Conservation (phyloP, 306 rosid genomes). For the Lagenaria siceraria region DNA sequence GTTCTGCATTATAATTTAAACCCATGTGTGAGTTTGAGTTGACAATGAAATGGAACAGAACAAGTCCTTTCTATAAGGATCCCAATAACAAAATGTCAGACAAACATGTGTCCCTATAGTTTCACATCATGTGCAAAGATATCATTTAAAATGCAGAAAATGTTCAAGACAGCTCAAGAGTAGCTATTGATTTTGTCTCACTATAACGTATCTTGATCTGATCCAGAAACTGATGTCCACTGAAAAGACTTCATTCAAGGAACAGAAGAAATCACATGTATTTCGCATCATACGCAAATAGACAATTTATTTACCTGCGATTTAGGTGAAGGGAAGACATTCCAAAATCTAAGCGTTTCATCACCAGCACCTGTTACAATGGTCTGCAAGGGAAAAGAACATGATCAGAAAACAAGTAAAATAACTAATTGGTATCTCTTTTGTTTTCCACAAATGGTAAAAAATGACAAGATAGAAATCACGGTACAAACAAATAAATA, state of each 20-base stretch:
- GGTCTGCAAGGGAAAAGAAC: conserved; percentile 45
- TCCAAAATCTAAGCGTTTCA: conserved; percentile 97
- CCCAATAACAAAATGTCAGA: neutral
- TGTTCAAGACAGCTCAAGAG: neutral
- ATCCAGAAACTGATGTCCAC: neutral
- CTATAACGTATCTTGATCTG: conserved; percentile 5
- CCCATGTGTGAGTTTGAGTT: neutral
- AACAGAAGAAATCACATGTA: neutral
- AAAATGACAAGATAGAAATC: neutral
- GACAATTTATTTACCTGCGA: conserved; percentile 59
- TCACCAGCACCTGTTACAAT: conserved; percentile 99
- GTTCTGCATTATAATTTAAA: conserved; percentile 45
- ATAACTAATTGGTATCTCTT: neutral
- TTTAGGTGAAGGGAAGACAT: conserved; percentile 92
- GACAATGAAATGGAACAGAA: neutral
- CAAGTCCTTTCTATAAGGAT: neutral
- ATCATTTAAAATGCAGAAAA: neutral
- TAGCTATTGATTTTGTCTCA: neutral
- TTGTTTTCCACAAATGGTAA: neutral
- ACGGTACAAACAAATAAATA: neutral
- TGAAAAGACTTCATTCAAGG: neutral
- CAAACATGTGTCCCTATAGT: neutral
- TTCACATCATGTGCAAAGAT: neutral
- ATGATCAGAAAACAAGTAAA: conserved; percentile 3
- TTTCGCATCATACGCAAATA: neutral